Percentiles rank a stretch among this genome's conserved stretches.
Evolutionary conservation across 805 yeast species (phyloP).

Genomic region (Wickerhamiella siamensis): DNA sequence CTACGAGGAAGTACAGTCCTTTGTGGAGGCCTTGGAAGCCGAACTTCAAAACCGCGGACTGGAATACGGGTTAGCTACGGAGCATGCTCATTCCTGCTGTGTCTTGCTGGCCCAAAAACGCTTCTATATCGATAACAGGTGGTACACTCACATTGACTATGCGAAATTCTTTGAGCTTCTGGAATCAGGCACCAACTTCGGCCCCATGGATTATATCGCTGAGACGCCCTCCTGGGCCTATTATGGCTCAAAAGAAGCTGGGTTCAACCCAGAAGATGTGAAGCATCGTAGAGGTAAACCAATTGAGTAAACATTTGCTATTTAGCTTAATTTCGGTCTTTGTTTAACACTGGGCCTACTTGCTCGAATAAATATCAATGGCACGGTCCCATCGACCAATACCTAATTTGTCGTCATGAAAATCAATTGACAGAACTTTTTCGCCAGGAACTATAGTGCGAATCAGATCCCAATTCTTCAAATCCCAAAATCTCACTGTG

Average conservation of each 20-base stretch:
- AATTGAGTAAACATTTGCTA: conserved; percentile 8
- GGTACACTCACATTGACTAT: conserved; percentile 87
- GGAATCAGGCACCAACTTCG: conserved; percentile 49
- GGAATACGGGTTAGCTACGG: conserved; percentile 76
- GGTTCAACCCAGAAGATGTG: conserved; percentile 77
- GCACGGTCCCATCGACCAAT: conserved; percentile 80
- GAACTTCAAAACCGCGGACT: conserved; percentile 55
- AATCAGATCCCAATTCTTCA: conserved; percentile 54
- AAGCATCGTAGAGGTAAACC: conserved; percentile 31
- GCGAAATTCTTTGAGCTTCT: conserved; percentile 57
- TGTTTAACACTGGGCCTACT: neutral
- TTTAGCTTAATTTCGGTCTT: neutral
- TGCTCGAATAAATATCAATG: conserved; percentile 35
- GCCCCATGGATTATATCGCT: conserved; percentile 63
- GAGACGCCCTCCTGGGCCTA: conserved; percentile 86
- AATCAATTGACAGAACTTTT: conserved; percentile 57
- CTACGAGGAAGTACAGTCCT: conserved; percentile 73
- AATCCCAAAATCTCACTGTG: conserved; percentile 43
- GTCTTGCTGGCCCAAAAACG: conserved; percentile 64
- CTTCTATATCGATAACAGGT: conserved; percentile 53
- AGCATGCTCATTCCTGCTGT: conserved; percentile 92
- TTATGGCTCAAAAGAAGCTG: conserved; percentile 74
- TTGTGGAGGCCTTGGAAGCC: conserved; percentile 48
- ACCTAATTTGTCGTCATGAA: conserved; percentile 24
- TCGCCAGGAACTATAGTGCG: conserved; percentile 45